Base-by-base conservation (phyloP, 129 eudicot genomes). In the Centella asiatica region DNA sequence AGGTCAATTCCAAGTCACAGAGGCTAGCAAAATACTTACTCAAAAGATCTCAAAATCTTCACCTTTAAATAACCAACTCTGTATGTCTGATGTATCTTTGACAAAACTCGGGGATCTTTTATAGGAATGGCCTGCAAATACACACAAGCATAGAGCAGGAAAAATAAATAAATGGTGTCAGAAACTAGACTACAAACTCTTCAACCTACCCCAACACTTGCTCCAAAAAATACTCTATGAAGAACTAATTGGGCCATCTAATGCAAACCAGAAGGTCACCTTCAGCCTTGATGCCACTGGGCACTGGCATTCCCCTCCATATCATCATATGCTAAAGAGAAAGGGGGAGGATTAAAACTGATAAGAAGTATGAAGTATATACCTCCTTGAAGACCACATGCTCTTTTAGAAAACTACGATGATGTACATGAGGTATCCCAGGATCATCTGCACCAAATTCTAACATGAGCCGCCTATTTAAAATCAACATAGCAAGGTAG, bases 1-100 rank as follows among this genome's bases (percentile, higher is more conserved):
- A 50, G 28, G 52, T 65, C 34, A 56, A 49, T 69, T 36, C 39
- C 68, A 28, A 40, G 54, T 32, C 27, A 44, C 7, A 58, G 14
- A 20, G 15, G 26, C 9, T 18, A 31, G 36, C 23, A 50, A 34
- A 12, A 39, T 59, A 65, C 12, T 23, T 61, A 58, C 46, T 10
- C 18, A 53, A 32, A 36, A 34, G 5, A 40, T 33, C 39, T 64
- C n/a, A 57, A n/a, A 34, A 50, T 28, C 27, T 24, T 67, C 65
- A 87, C 98, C 98, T 84, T 90, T 40, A 90, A 67, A 62, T 87
- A 90, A 59, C 82, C 83, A 68, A 90, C 63, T 87, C 85, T 81
- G 72, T 87, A 90, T 15, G 95, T 90, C 67, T 90, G 98, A 70
- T 90, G 95, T 72, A 90, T 82, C 86, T 79, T 90, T 5, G 94